These are phyloP conservation scores for Plectosphaerella plurivora DNA, from an alignment of 2,329 filamentous ascomycete species.

Conservation along the genomic window DNA sequence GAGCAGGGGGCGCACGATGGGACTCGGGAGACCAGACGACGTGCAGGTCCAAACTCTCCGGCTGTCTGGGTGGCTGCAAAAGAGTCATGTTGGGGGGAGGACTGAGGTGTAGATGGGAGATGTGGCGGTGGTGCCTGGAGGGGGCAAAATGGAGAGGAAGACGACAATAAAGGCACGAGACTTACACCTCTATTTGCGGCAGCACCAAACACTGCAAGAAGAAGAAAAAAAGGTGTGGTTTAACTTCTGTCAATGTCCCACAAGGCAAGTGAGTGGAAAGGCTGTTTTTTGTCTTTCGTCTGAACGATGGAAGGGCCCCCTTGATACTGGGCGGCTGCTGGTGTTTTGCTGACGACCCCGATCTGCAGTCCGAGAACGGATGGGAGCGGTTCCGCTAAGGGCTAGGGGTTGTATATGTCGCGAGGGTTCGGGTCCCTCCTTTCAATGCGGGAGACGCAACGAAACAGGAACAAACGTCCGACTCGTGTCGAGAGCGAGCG, in stretches of 20 bases:
- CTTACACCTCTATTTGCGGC: not conserved
- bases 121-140: too few relatives aligned
- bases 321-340: not conserved
- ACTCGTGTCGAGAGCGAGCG: not conserved
- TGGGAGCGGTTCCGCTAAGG: not conserved
- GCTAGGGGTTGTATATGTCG: not conserved
- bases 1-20: too few relatives aligned
- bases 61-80: too few relatives aligned
- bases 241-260: not conserved
- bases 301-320: not conserved
- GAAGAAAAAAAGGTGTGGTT: not conserved
- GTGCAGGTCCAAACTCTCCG: too few relatives aligned
- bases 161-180: not conserved
- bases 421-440: not conserved
- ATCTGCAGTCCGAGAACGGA: constrained; percentile 1
- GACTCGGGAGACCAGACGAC: too few relatives aligned
- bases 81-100: too few relatives aligned
- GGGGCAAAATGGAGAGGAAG: too few relatives aligned
- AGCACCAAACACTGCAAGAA: not conserved
- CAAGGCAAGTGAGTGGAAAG: not conserved
- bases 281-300: not conserved
- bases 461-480: too few relatives aligned
- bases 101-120: too few relatives aligned
- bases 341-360: not conserved
- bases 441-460: not conserved